Percentiles rank a stretch among this genome's conserved stretches.
Evolutionary conservation across 768 basidiomycete genomes (phyloP).

Genomic region (Tulasnella sp.): DNA sequence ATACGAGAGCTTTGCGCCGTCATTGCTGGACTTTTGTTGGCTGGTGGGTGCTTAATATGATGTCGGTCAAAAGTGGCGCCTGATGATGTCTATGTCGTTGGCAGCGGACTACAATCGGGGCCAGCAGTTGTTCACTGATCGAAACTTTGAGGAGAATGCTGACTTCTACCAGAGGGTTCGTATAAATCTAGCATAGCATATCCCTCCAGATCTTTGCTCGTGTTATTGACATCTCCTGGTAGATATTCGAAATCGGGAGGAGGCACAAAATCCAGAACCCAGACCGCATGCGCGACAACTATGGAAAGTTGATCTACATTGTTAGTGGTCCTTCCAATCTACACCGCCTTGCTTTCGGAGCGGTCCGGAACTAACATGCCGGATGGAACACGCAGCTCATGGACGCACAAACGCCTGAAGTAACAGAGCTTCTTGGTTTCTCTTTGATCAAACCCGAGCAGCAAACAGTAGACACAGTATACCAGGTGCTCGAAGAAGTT

Average conservation of each 20-base stretch:
- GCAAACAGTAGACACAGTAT: constrained; percentile 52
- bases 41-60: not conserved
- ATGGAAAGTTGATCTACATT: constrained; percentile 50
- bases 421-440: constrained; percentile 68
- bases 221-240: not conserved
- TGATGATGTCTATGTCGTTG: not conserved
- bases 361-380: no score
- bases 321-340: not conserved
- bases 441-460: constrained; percentile 51
- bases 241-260: constrained; percentile 60
- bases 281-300: constrained; percentile 82
- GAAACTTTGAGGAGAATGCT: constrained; percentile 69
- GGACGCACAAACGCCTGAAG: constrained; percentile 80
- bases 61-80: not conserved
- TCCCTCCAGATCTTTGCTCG: not conserved
- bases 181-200: not conserved
- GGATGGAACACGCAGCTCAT: no score
- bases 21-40: constrained; percentile 66
- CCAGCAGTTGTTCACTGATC: constrained; percentile 73
- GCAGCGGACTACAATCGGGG: constrained; percentile 81
- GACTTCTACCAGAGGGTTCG: constrained; percentile 56
- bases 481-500: constrained; percentile 51
- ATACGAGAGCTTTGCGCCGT: constrained; percentile 82
- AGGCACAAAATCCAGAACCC: constrained; percentile 64
- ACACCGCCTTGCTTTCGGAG: no score